These are phyloP conservation scores for Ophiobolus disseminans DNA, from an alignment of 2,329 filamentous ascomycete species.

Conservation along the genomic window DNA sequence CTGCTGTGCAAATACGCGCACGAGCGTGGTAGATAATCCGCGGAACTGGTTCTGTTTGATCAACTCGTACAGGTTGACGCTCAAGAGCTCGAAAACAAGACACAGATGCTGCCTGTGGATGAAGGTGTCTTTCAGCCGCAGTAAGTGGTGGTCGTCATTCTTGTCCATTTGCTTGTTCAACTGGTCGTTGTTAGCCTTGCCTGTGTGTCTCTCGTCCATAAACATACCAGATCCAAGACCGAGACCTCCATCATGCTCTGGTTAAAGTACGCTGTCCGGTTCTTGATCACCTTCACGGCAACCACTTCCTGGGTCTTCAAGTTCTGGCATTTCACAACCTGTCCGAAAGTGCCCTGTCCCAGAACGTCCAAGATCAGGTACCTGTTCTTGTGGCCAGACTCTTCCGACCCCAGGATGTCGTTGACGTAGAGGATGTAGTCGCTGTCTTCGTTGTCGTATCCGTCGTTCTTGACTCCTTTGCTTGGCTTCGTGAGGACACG, in stretches of 20 bases:
- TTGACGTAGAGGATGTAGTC: conserved; percentile 99
- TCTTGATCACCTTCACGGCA: conserved; percentile 98
- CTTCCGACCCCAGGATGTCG: conserved; percentile 96
- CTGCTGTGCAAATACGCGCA: conserved; percentile 97
- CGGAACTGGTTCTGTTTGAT: conserved; percentile 99
- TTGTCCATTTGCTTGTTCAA: conserved; percentile 99
- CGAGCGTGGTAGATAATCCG: conserved; percentile 92
- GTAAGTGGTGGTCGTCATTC: conserved; percentile 95
- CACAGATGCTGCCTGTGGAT: conserved; percentile 98
- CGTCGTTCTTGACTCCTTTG: conserved; percentile 98
- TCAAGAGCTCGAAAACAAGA: conserved; percentile 93
- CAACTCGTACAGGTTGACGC: conserved; percentile 96
- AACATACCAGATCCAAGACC: conserved; percentile 84
- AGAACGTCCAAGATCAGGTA: conserved; percentile 97
- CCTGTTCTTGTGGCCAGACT: conserved; percentile 98
- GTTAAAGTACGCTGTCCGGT: conserved; percentile 98
- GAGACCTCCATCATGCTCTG: conserved; percentile 99
- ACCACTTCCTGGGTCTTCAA: conserved; percentile 98
- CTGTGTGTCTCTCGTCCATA: neutral
- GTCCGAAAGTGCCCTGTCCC: conserved; percentile 96
- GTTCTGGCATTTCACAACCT: conserved; percentile 99
- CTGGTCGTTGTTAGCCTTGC: conserved; percentile 53
- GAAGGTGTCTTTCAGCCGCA: conserved; percentile 95
- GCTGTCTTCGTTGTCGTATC: conserved; percentile 98
- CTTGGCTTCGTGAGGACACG: conserved; percentile 97